phyloP scores from a whole-genome alignment of 495 filamentous ascomycete species.

The Lophiostoma macrostomum region DNA sequence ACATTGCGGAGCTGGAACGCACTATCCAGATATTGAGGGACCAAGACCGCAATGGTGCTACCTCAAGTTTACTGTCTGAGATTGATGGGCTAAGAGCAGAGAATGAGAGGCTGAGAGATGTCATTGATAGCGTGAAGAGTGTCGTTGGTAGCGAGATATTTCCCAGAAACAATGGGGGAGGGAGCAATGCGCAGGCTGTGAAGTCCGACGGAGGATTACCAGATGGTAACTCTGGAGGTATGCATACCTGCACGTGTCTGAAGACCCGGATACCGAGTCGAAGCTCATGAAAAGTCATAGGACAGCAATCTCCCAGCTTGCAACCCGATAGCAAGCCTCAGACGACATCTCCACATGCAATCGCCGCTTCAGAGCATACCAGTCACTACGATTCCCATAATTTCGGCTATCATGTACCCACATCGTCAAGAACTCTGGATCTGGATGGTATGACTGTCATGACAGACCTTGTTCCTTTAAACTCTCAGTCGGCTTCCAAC shows the following conservation, averaged over 20 bases:
- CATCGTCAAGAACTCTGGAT: slow-evolving; percentile 6
- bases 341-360: background rate
- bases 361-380: background rate
- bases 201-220: background rate
- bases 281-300: no score
- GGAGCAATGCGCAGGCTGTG: background rate
- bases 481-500: background rate
- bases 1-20: slow-evolving; percentile 30
- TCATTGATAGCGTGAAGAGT: slow-evolving; percentile 28
- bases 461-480: slow-evolving; percentile 1
- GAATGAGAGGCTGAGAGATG: slow-evolving; percentile 28
- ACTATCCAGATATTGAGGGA: slow-evolving; percentile 30
- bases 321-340: slow-evolving; percentile 5
- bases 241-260: background rate
- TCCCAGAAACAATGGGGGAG: background rate
- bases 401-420: slow-evolving; percentile 7
- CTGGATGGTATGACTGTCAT: slow-evolving; percentile 26
- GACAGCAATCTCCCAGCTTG: slow-evolving; percentile 9
- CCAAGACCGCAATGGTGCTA: slow-evolving; percentile 29
- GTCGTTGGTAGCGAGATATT: slow-evolving; percentile 22
- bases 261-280: no score
- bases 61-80: slow-evolving; percentile 19
- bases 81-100: slow-evolving; percentile 24
- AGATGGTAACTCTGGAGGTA: slow-evolving; percentile 5
- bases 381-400: slow-evolving; percentile 3